Conservation (phyloP, 441 rosid genomes). For the Croton laevigatus region DNA sequence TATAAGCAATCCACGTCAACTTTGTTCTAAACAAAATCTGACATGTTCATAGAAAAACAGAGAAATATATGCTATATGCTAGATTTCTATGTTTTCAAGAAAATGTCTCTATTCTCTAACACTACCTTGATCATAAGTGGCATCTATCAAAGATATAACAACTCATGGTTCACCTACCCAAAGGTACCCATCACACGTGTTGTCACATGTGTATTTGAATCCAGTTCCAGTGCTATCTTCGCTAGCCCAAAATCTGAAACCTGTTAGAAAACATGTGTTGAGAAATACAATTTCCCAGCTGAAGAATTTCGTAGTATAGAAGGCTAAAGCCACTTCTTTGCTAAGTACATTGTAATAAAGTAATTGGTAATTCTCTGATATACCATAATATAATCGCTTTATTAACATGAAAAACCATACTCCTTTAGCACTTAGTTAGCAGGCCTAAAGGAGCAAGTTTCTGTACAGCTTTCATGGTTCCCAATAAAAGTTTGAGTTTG, state of each 20-base stretch:
- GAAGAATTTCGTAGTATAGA: slow-evolving; percentile 12
- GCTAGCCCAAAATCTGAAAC: slow-evolving; percentile 99
- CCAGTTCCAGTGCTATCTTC: slow-evolving; percentile 76
- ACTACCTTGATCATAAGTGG: not conserved
- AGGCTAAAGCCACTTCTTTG: slow-evolving; percentile 12
- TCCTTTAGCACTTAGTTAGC: slow-evolving; percentile 19
- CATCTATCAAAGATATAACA: not conserved
- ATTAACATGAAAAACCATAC: slow-evolving; percentile 10
- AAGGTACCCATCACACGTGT: slow-evolving; percentile 98
- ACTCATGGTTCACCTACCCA: slow-evolving; percentile 50
- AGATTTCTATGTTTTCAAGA: not conserved
- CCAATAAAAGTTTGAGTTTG: slow-evolving; percentile 8
- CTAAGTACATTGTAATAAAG: slow-evolving; percentile 5
- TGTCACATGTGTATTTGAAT: slow-evolving; percentile 77
- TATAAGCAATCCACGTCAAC: not conserved
- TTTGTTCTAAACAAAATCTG: not conserved
- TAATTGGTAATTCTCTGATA: slow-evolving; percentile 8
- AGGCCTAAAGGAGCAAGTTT: slow-evolving; percentile 12
- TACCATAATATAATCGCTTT: slow-evolving; percentile 3
- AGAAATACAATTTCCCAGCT: slow-evolving; percentile 5
- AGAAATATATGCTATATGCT: not conserved
- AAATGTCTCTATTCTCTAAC: not conserved
- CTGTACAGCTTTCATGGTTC: not conserved
- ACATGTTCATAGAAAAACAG: not conserved
- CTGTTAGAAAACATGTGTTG: slow-evolving; percentile 30